Evolutionary conservation across 2,329 filamentous ascomycete genomes (phyloP).

Genomic region (Diaporthe sp.): DNA sequence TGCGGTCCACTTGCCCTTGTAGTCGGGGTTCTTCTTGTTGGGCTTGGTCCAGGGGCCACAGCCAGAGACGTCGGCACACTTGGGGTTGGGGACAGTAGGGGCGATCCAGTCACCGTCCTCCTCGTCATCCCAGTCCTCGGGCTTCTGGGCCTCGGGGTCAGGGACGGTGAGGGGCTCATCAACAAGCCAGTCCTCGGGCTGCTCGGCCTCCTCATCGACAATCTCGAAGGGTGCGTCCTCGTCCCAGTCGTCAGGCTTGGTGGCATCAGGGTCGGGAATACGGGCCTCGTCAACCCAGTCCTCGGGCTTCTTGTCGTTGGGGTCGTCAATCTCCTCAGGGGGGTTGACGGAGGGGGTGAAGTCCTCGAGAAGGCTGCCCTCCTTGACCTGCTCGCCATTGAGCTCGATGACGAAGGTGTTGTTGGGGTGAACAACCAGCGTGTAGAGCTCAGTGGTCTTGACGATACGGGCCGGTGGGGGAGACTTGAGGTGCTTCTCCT

Average conservation of each 20-base stretch:
- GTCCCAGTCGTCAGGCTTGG: conserved; percentile 98
- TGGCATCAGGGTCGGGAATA: conserved; percentile 92
- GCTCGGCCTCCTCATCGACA: conserved; percentile 90
- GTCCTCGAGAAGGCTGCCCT: conserved; percentile 92
- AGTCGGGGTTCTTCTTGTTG: conserved; percentile 92
- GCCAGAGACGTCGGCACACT: conserved; percentile 92
- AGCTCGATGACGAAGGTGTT: conserved; percentile 95
- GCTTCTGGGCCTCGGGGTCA: conserved; percentile 96
- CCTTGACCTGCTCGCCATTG: conserved; percentile 89
- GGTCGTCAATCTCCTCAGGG: conserved; percentile 92
- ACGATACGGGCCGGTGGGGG: conserved; percentile 88
- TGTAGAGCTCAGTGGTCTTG: conserved; percentile 96
- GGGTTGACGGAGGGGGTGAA: conserved; percentile 96
- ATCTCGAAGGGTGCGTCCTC: conserved; percentile 98
- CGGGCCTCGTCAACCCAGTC: conserved; percentile 96
- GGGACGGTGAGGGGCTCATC: conserved; percentile 85
- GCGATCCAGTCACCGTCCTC: conserved; percentile 98
- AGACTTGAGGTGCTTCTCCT: conserved; percentile 97
- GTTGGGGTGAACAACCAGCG: conserved; percentile 94
- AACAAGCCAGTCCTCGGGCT: conserved; percentile 96
- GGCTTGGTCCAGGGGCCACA: conserved; percentile 95
- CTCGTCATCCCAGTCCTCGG: conserved; percentile 99
- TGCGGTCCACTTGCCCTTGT: conserved; percentile 99
- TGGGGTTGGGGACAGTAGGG: conserved; percentile 93
- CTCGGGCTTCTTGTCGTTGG: conserved; percentile 92